phyloP scores from a whole-genome alignment of 306 rosid genomes.

The Cucurbita maxima region DNA sequence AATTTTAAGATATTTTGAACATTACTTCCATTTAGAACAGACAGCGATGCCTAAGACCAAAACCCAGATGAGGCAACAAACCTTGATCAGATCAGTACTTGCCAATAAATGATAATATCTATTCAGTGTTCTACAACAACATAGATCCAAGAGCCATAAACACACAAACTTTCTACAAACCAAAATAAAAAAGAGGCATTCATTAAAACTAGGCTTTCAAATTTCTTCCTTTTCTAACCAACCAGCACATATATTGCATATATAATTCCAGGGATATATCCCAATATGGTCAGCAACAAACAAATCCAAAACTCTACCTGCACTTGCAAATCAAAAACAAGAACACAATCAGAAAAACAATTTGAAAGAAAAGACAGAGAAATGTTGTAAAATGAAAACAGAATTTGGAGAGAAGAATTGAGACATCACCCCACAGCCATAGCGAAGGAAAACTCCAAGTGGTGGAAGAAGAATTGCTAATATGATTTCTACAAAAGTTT shows the following conservation, averaged over 20 bases:
- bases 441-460: conserved; percentile 9
- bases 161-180: background rate
- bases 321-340: background rate
- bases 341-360: background rate
- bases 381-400: background rate
- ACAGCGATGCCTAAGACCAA: background rate
- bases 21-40: background rate
- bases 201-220: background rate
- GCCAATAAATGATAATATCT: background rate
- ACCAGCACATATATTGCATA: conserved; percentile 4
- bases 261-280: conserved; percentile 7
- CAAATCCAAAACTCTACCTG: conserved; percentile 9
- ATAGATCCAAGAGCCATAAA: background rate
- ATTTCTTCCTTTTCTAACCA: background rate
- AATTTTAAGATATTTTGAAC: background rate
- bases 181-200: background rate
- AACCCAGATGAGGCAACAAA: background rate
- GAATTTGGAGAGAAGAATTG: background rate
- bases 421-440: conserved; percentile 6
- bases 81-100: background rate
- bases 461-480: conserved; percentile 5
- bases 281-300: conserved; percentile 11
- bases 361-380: background rate
- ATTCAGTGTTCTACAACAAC: background rate
- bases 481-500: conserved; percentile 3